Evolutionary conservation across 1,284 basidiomycete genomes (phyloP).

Genomic region (Porogramme epimiltina): DNA sequence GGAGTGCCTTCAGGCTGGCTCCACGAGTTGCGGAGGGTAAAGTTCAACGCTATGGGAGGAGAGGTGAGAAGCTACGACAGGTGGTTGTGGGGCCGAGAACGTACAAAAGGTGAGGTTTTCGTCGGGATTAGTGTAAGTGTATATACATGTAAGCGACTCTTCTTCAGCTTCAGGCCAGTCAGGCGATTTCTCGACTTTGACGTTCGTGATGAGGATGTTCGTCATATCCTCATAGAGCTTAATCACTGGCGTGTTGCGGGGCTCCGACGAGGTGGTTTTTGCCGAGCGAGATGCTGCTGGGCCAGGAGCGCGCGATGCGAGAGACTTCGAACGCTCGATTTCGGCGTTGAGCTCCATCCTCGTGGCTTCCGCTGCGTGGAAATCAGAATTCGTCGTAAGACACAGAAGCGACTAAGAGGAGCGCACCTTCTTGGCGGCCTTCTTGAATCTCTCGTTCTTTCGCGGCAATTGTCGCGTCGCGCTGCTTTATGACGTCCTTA

Average conservation of each 20-base stretch:
- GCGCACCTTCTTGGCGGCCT: constrained; percentile 48
- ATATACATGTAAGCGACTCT: constrained; percentile 34
- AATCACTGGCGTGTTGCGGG: constrained; percentile 46
- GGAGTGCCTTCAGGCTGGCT: constrained; percentile 34
- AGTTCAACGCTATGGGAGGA: constrained; percentile 52
- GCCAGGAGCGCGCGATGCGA: constrained; percentile 43
- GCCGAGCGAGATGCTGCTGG: constrained; percentile 22
- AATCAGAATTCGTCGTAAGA: background rate
- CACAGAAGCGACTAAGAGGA: background rate
- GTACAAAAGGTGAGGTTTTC: constrained; percentile 11
- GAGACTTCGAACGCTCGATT: constrained; percentile 54
- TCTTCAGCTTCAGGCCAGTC: constrained; percentile 31
- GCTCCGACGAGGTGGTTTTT: constrained; percentile 44
- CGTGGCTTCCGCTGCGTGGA: constrained; percentile 36
- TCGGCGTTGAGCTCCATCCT: constrained; percentile 60
- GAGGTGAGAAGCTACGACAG: background rate
- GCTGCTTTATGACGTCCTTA: constrained; percentile 46
- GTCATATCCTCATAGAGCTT: constrained; percentile 44
- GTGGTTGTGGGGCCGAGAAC: background rate
- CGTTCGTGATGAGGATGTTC: constrained; percentile 37
- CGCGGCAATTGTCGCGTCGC: constrained; percentile 44
- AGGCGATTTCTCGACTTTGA: constrained; percentile 30
- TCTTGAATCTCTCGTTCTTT: constrained; percentile 48
- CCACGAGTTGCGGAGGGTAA: constrained; percentile 51
- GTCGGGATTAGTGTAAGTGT: constrained; percentile 24